phyloP scores from a whole-genome alignment of 768 basidiomycete species.

The Chalciporus sphaerocephalus region DNA sequence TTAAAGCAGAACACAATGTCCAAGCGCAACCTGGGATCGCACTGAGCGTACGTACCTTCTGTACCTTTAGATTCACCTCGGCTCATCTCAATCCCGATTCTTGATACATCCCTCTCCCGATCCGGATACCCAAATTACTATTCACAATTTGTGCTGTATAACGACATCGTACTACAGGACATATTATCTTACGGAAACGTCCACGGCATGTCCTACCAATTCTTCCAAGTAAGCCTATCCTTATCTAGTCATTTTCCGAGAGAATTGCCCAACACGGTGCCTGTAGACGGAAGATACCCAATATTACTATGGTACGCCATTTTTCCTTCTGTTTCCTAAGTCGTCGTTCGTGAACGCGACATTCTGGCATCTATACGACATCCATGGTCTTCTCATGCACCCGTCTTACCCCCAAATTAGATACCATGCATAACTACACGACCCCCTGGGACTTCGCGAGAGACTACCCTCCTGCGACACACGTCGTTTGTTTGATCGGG shows the following conservation, averaged over 20 bases:
- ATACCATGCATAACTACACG: constrained; percentile 49
- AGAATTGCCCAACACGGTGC: not conserved
- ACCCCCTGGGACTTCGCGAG: constrained; percentile 53
- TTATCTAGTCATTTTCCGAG: not conserved
- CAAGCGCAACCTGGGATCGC: constrained; percentile 54
- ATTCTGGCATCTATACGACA: not conserved
- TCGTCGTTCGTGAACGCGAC: not conserved
- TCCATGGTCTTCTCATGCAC: not conserved
- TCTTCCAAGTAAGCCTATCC: constrained; percentile 38
- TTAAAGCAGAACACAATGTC: constrained; percentile 44
- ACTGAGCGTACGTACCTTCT: constrained; percentile 21
- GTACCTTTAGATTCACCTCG: not conserved
- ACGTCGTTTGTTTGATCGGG: constrained; percentile 57
- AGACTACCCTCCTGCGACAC: constrained; percentile 45
- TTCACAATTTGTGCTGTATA: no score
- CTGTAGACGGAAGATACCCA: constrained; percentile 54
- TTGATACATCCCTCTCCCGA: not conserved
- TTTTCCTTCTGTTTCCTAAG: not conserved
- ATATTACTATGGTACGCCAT: constrained; percentile 35
- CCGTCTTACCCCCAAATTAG: constrained; percentile 13
- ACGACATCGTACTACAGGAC: constrained; percentile 32
- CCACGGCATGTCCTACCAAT: constrained; percentile 46
- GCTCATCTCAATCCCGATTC: not conserved
- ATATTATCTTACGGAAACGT: constrained; percentile 49
- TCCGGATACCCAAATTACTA: not conserved